Evolutionary conservation across 257 asterid species (phyloP).

Genomic region (Solanum ossicruentum): DNA sequence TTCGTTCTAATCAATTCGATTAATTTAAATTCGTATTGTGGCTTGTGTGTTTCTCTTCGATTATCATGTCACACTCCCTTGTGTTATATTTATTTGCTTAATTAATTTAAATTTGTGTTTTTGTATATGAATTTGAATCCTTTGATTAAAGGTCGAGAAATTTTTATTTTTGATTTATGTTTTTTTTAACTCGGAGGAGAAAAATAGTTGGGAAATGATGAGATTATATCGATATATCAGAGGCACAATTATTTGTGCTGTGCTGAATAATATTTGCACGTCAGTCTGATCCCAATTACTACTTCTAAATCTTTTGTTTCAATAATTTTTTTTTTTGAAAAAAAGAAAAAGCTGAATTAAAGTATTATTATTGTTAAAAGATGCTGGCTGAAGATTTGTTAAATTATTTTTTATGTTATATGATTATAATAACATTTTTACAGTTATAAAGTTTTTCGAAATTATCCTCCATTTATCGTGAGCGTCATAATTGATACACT

Average conservation of each 20-base stretch:
- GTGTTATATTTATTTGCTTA: background rate
- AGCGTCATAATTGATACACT: no score
- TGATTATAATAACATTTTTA: no score
- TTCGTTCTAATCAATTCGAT: background rate
- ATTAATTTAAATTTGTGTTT: background rate
- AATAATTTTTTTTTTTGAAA: background rate
- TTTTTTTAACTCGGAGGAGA: no score
- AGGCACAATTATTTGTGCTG: background rate
- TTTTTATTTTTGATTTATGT: background rate
- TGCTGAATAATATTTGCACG: background rate
- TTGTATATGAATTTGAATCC: no score
- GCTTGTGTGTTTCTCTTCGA: no score
- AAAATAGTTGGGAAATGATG: background rate
- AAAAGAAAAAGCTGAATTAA: background rate
- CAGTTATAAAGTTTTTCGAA: no score
- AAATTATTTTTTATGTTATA: no score
- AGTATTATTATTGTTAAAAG: background rate
- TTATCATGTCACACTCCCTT: background rate
- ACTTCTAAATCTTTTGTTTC: background rate
- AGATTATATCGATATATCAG: background rate
- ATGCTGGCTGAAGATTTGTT: no score
- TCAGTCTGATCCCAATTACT: slow-evolving; percentile 1
- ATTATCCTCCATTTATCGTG: no score
- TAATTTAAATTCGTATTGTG: background rate
- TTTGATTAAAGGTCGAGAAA: no score